Percentiles rank a stretch among this genome's conserved stretches.
Evolutionary conservation across 305 asterid species (phyloP).

Genomic region (Fraxinus sp.): DNA sequence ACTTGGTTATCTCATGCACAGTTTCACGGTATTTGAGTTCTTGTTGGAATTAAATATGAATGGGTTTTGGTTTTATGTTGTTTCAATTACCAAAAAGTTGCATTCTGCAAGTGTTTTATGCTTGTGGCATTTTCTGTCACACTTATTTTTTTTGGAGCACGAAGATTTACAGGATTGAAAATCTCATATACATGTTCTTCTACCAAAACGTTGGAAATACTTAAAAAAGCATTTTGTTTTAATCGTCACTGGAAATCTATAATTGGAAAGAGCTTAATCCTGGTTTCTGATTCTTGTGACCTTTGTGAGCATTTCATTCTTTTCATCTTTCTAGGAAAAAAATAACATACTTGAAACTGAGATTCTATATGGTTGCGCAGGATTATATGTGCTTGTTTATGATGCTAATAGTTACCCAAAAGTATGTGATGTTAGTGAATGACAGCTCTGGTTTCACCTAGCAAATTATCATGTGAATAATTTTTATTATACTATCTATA

Average conservation of each 20-base stretch:
- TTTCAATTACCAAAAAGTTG: background rate
- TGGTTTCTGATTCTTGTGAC: background rate
- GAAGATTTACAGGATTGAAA: background rate
- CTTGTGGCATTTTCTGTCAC: background rate
- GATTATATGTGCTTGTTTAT: constrained; percentile 3
- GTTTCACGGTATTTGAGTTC: background rate
- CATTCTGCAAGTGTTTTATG: background rate
- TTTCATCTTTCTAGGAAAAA: constrained; percentile 2
- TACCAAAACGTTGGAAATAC: background rate
- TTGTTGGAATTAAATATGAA: background rate
- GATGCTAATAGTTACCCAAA: background rate
- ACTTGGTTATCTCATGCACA: background rate
- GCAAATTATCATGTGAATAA: background rate
- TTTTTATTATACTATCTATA: background rate
- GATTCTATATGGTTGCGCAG: background rate
- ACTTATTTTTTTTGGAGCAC: background rate
- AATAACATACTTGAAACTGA: background rate
- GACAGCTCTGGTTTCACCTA: constrained; percentile 8
- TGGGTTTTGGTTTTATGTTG: background rate
- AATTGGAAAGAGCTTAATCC: background rate
- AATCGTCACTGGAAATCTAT: background rate
- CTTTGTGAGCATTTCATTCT: constrained; percentile 3
- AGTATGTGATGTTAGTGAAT: background rate
- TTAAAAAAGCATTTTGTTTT: background rate
- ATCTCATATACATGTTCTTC: background rate